phyloP scores from a whole-genome alignment of 345 rosid genomes.

The Salix caprea region DNA sequence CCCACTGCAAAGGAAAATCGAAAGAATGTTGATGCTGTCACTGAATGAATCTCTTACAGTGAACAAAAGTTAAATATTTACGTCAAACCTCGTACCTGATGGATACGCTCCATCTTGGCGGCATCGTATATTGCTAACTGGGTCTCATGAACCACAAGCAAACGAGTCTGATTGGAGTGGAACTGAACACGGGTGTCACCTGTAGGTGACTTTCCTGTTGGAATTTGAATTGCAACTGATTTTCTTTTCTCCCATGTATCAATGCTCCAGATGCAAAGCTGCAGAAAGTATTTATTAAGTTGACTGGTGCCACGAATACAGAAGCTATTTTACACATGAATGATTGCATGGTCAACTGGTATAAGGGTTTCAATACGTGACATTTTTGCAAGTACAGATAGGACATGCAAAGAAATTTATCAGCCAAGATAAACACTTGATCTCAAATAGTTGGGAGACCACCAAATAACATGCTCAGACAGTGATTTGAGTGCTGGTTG shows the following conservation, averaged over 20 bases:
- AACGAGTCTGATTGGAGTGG: slow-evolving; percentile 65
- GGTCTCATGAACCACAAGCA: slow-evolving; percentile 78
- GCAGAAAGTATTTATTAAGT: not conserved
- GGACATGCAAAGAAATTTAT: not conserved
- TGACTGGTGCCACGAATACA: not conserved
- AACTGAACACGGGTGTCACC: slow-evolving; percentile 80
- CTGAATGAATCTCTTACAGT: not conserved
- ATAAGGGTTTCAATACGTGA: not conserved
- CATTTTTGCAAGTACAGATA: not conserved
- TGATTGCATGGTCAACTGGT: not conserved
- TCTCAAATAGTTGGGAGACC: not conserved
- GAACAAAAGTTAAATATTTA: not conserved
- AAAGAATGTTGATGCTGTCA: not conserved
- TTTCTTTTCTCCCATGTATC: slow-evolving; percentile 90
- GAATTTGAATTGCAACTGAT: slow-evolving; percentile 52
- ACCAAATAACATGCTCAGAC: not conserved
- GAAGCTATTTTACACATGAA: not conserved
- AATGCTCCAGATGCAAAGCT: slow-evolving; percentile 81
- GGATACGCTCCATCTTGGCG: slow-evolving; percentile 69
- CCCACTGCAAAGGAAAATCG: slow-evolving; percentile 53
- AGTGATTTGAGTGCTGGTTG: not conserved
- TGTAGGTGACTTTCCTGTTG: slow-evolving; percentile 55
- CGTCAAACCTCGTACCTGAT: slow-evolving; percentile 44
- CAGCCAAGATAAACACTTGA: not conserved
- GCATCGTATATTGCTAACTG: slow-evolving; percentile 78